Evolutionary conservation across 345 rosid genomes (phyloP).

Genomic region (Draba incana): DNA sequence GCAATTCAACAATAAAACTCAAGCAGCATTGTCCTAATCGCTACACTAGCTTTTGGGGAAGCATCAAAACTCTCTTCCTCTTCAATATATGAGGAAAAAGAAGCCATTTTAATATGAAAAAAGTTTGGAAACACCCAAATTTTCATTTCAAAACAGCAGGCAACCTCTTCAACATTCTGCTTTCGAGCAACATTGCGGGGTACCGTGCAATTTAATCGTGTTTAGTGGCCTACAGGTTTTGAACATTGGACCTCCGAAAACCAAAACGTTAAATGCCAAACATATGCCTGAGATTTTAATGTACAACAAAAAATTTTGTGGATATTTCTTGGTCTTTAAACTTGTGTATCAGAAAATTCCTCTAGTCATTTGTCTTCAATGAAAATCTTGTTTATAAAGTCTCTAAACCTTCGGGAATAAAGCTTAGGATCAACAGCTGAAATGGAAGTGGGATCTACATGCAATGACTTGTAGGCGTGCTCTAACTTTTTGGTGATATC

Average conservation of each 20-base stretch:
- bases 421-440: constrained; percentile 76
- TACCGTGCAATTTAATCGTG: constrained; percentile 14
- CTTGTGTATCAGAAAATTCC: constrained; percentile 12
- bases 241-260: constrained; percentile 25
- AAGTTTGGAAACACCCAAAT: background rate
- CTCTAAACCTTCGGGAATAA: constrained; percentile 63
- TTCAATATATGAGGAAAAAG: background rate
- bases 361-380: constrained; percentile 50
- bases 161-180: constrained; percentile 36
- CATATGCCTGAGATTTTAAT: constrained; percentile 17
- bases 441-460: constrained; percentile 61
- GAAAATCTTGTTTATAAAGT: constrained; percentile 60
- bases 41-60: constrained; percentile 22
- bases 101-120: background rate
- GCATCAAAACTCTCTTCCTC: constrained; percentile 27
- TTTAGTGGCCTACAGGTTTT: constrained; percentile 16
- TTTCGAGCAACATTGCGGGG: constrained; percentile 33
- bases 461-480: constrained; percentile 71
- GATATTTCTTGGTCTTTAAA: constrained; percentile 14
- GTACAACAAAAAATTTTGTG: constrained; percentile 6
- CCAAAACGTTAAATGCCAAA: constrained; percentile 24
- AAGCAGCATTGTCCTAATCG: constrained; percentile 18
- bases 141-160: constrained; percentile 25
- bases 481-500: constrained; percentile 70
- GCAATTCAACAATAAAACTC: background rate